A percentile compares a stretch with the other conserved stretches of the same genome.
Evolutionary conservation across 2,329 filamentous ascomycete genomes (phyloP).

Genomic region (Phaeophleospora eucalypticola): DNA sequence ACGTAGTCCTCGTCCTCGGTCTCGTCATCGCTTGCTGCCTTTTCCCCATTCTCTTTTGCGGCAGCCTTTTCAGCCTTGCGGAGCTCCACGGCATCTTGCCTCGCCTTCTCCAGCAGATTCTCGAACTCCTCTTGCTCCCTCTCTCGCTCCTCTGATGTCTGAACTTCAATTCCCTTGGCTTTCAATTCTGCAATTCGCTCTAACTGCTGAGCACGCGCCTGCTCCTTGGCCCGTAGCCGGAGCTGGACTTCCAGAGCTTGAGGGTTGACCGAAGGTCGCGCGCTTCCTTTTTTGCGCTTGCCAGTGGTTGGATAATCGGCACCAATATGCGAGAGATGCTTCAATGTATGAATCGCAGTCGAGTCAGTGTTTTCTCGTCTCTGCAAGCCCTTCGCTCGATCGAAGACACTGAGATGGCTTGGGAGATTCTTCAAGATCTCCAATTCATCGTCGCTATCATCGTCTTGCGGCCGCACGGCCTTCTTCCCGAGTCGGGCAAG

Average conservation of each 20-base stretch:
- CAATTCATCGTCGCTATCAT: conserved; percentile 54
- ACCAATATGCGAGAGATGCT: conserved; percentile 33
- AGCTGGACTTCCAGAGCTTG: conserved; percentile 66
- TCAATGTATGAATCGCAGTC: conserved; percentile 31
- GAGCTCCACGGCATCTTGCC: conserved; percentile 74
- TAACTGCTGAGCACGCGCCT: conserved; percentile 73
- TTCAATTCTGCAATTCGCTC: conserved; percentile 72
- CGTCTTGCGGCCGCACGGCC: conserved; percentile 10
- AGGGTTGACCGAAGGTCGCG: conserved; percentile 58
- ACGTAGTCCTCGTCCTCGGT: conserved; percentile 50
- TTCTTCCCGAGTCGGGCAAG: conserved; percentile 35
- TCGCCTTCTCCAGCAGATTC: conserved; percentile 79
- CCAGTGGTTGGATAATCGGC: conserved; percentile 46
- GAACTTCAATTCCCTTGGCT: conserved; percentile 74
- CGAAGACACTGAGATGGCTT: conserved; percentile 28
- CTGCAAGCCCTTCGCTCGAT: conserved; percentile 34
- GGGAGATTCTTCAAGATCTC: conserved; percentile 54
- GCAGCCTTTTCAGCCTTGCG: conserved; percentile 71
- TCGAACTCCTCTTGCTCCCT: conserved; percentile 79
- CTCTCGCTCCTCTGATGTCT: conserved; percentile 82
- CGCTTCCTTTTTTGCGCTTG: conserved; percentile 54
- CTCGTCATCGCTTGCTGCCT: conserved; percentile 51
- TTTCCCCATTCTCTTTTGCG: conserved; percentile 60
- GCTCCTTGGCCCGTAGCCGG: conserved; percentile 68
- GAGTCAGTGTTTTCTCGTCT: conserved; percentile 24